These are phyloP conservation scores for Apiotrichum montevideense DNA, from an alignment of 1,284 basidiomycete species.

Conservation along the genomic window DNA sequence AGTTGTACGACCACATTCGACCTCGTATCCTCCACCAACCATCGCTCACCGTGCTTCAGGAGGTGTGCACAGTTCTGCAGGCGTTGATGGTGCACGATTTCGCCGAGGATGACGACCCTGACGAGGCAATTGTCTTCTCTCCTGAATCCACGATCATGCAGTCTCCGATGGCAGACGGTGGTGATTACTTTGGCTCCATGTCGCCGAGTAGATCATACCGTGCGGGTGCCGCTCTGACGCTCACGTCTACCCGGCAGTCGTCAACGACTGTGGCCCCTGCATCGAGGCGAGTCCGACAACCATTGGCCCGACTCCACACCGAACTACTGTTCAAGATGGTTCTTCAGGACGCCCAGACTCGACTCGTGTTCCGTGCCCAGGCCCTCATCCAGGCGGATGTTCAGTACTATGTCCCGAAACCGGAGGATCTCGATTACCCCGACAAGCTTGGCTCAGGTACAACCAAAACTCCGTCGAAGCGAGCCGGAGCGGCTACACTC, in stretches of 20 bases:
- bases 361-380: slow-evolving; percentile 89
- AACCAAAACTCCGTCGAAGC: slow-evolving; percentile 15
- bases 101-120: slow-evolving; percentile 18
- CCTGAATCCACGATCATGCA: slow-evolving; percentile 20
- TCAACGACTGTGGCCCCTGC: background rate
- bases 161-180: slow-evolving; percentile 2
- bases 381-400: slow-evolving; percentile 81
- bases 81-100: slow-evolving; percentile 83
- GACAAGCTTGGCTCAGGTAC: slow-evolving; percentile 51
- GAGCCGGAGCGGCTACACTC: slow-evolving; percentile 22
- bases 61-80: slow-evolving; percentile 87
- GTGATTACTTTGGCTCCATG: slow-evolving; percentile 22
- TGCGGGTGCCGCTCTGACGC: background rate
- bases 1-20: slow-evolving; percentile 85
- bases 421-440: slow-evolving; percentile 72
- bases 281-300: slow-evolving; percentile 17
- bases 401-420: slow-evolving; percentile 66
- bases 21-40: slow-evolving; percentile 88
- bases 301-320: slow-evolving; percentile 57
- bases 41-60: slow-evolving; percentile 74
- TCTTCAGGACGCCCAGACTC: slow-evolving; percentile 85
- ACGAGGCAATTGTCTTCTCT: slow-evolving; percentile 20
- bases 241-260: background rate
- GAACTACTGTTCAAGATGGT: slow-evolving; percentile 76
- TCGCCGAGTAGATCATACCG: slow-evolving; percentile 32